A percentile compares a stretch with the other conserved stretches of the same genome.
phyloP scores from a whole-genome alignment of 2,329 filamentous ascomycete genomes.

The Tolypocladium ovalisporum region DNA sequence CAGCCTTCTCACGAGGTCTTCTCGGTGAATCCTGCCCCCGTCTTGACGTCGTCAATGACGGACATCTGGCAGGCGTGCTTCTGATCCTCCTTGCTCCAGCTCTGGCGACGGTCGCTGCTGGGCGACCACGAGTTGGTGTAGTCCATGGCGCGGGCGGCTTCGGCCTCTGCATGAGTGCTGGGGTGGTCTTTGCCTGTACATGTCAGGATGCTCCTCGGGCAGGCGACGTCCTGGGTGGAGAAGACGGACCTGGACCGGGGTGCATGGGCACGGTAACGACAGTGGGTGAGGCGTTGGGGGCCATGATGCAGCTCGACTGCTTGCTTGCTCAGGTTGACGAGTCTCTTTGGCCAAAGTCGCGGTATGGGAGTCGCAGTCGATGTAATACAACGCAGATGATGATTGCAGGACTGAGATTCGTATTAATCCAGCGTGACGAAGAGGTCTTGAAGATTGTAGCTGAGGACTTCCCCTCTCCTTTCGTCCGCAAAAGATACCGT shows the following conservation, averaged over 20 bases:
- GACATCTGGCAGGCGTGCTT: constrained; percentile 41
- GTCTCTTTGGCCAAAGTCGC: too few relatives aligned
- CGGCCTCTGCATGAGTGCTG: constrained; percentile 6
- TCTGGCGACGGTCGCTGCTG: constrained; percentile 32
- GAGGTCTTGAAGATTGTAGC: neutral
- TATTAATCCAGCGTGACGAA: too few relatives aligned
- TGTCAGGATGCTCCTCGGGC: neutral
- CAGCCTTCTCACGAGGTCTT: neutral
- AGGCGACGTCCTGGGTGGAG: neutral
- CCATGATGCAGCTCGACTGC: neutral
- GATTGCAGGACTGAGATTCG: neutral
- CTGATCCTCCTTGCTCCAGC: constrained; percentile 42
- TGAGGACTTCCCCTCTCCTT: too few relatives aligned
- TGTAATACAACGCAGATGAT: neutral
- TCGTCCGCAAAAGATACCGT: neutral
- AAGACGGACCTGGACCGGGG: neutral
- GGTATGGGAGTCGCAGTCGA: neutral
- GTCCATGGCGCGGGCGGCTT: constrained; percentile 20
- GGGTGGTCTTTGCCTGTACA: neutral
- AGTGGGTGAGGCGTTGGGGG: neutral
- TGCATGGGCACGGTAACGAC: neutral
- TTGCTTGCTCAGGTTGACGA: neutral
- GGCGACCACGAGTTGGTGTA: constrained; percentile 35
- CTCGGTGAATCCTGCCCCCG: constrained; percentile 33
- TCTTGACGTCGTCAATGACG: constrained; percentile 22